phyloP scores from a whole-genome alignment of 495 filamentous ascomycete genomes.

The Amniculicola lignicola region DNA sequence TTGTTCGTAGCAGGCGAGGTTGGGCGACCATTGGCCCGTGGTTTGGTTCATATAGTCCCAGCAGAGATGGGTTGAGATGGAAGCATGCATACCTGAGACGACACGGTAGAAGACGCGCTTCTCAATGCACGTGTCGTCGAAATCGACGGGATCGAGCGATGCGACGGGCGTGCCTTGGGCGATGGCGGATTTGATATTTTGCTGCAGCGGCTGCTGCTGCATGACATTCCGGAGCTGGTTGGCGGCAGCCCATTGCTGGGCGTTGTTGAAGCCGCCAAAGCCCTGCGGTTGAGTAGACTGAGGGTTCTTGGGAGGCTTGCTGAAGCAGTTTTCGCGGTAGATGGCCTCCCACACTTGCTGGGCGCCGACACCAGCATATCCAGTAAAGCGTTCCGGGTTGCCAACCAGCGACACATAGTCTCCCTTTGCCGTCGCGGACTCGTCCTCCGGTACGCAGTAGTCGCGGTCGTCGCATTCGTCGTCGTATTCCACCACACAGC shows the following conservation, averaged over 20 bases:
- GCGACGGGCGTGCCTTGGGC: slow-evolving; percentile 33
- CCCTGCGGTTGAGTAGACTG: slow-evolving; percentile 46
- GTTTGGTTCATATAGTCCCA: slow-evolving; percentile 95
- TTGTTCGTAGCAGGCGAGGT: slow-evolving; percentile 81
- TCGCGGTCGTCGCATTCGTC: slow-evolving; percentile 97
- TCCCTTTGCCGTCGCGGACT: slow-evolving; percentile 78
- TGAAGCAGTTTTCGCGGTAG: slow-evolving; percentile 96
- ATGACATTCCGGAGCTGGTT: slow-evolving; percentile 81
- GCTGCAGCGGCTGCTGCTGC: slow-evolving; percentile 65
- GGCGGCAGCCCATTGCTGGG: slow-evolving; percentile 57
- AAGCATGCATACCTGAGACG: slow-evolving; percentile 95
- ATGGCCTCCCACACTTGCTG: slow-evolving; percentile 93
- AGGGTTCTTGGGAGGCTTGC: slow-evolving; percentile 53
- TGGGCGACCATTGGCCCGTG: slow-evolving; percentile 91
- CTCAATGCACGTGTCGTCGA: slow-evolving; percentile 90
- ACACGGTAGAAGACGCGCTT: slow-evolving; percentile 96
- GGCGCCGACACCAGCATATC: slow-evolving; percentile 78
- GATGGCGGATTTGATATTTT: slow-evolving; percentile 60
- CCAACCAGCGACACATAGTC: slow-evolving; percentile 93
- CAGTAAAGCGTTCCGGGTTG: slow-evolving; percentile 94
- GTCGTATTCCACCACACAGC: slow-evolving; percentile 94
- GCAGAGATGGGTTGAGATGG: slow-evolving; percentile 93
- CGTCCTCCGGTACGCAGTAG: slow-evolving; percentile 95
- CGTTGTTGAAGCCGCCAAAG: slow-evolving; percentile 34
- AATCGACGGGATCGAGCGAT: slow-evolving; percentile 59